A percentile compares a stretch with the other conserved stretches of the same genome.
Evolutionary conservation across 2,329 filamentous ascomycete genomes (phyloP).

Genomic region (Biscogniauxia sp.): DNA sequence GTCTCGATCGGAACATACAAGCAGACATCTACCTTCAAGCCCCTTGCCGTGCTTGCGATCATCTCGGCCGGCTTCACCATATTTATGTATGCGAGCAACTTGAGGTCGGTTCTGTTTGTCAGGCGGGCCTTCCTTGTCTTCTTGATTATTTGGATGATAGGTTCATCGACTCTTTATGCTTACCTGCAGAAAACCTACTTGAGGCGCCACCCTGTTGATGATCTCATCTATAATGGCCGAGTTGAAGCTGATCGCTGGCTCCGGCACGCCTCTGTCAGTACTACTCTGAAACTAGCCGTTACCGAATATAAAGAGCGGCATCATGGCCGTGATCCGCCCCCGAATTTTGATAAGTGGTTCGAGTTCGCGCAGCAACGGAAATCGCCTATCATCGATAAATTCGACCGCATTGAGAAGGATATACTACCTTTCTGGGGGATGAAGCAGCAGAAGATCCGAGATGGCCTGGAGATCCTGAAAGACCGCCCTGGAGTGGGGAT

Average conservation of each 20-base stretch:
- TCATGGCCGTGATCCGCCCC: slow-evolving; percentile 69
- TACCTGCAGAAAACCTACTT: slow-evolving; percentile 30
- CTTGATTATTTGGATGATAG: slow-evolving; percentile 37
- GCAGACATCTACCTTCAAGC: slow-evolving; percentile 36
- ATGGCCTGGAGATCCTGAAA: slow-evolving; percentile 46
- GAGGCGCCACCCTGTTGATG: slow-evolving; percentile 45
- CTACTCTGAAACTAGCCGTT: slow-evolving; percentile 45
- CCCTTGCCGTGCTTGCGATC: slow-evolving; percentile 39
- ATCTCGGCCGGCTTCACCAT: slow-evolving; percentile 41
- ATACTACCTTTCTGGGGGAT: slow-evolving; percentile 77
- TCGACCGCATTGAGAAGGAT: slow-evolving; percentile 73
- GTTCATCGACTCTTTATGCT: slow-evolving; percentile 38
- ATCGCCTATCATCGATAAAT: slow-evolving; percentile 75
- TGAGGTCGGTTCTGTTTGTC: slow-evolving; percentile 43
- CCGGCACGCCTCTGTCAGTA: slow-evolving; percentile 45
- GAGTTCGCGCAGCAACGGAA: slow-evolving; percentile 67
- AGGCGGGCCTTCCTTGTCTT: slow-evolving; percentile 40
- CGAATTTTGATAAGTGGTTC: slow-evolving; percentile 83
- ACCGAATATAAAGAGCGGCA: slow-evolving; percentile 51
- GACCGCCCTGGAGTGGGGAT: slow-evolving; percentile 43
- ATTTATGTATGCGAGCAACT: slow-evolving; percentile 44
- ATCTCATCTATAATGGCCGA: slow-evolving; percentile 48
- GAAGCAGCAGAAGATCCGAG: slow-evolving; percentile 64
- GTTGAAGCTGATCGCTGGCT: slow-evolving; percentile 50
- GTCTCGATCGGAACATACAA: slow-evolving; percentile 44